Percentiles rank a stretch among this genome's conserved stretches.
phyloP scores from a whole-genome alignment of 1,284 basidiomycete species.

The Dichomitus squalens region DNA sequence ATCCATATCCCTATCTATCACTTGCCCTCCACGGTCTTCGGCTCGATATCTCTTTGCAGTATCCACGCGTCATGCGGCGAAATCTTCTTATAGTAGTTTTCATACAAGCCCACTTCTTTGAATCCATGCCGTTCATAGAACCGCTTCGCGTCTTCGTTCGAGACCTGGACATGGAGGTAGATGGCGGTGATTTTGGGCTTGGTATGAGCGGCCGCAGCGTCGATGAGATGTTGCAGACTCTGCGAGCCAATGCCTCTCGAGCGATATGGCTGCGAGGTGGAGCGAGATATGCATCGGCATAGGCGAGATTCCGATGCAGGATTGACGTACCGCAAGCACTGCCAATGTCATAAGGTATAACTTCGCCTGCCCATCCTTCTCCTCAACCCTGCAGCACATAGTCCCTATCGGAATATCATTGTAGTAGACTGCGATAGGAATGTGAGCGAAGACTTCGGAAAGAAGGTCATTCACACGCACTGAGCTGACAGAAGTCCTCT shows the following conservation, averaged over 20 bases:
- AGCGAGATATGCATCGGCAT: slow-evolving; percentile 14
- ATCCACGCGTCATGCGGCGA: slow-evolving; percentile 79
- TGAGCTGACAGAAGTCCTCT: slow-evolving; percentile 80
- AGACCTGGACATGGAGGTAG: slow-evolving; percentile 79
- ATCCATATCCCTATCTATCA: slow-evolving; percentile 14
- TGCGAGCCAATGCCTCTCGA: slow-evolving; percentile 71
- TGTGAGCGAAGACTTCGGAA: not conserved
- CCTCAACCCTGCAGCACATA: slow-evolving; percentile 78
- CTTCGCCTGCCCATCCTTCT: slow-evolving; percentile 53
- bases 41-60: slow-evolving; percentile 55
- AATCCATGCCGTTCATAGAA: slow-evolving; percentile 84
- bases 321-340: slow-evolving; percentile 68
- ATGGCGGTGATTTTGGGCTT: slow-evolving; percentile 67
- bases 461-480: slow-evolving; percentile 39
- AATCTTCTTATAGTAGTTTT: slow-evolving; percentile 84
- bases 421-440: slow-evolving; percentile 64
- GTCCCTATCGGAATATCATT: slow-evolving; percentile 85
- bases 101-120: slow-evolving; percentile 58
- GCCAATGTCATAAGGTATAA: slow-evolving; percentile 87
- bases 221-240: slow-evolving; percentile 63
- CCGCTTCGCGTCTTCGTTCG: slow-evolving; percentile 67
- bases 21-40: slow-evolving; percentile 9
- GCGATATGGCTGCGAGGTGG: slow-evolving; percentile 67
- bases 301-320: slow-evolving; percentile 16
- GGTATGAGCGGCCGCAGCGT: slow-evolving; percentile 55